These are phyloP conservation scores for Nakazawaea wickerhamii DNA, from an alignment of 805 yeast genomes.

Conservation along the genomic window DNA sequence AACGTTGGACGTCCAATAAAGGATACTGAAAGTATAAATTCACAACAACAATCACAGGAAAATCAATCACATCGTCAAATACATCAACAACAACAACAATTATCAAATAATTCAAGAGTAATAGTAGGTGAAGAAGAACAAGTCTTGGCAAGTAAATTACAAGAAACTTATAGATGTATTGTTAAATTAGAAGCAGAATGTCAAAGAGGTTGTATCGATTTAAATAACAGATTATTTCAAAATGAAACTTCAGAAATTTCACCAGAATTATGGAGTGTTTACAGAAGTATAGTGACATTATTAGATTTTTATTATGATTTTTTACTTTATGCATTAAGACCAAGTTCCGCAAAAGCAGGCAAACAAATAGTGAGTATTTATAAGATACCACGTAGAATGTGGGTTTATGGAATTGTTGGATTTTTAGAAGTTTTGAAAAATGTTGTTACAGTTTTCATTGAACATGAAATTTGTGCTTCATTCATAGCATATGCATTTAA, in stretches of 20 bases:
- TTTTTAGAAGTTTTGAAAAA: slow-evolving; percentile 72
- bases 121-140: slow-evolving; percentile 50
- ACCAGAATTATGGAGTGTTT: slow-evolving; percentile 65
- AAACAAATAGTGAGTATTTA: slow-evolving; percentile 72
- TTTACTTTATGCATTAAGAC: slow-evolving; percentile 62
- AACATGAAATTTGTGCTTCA: slow-evolving; percentile 73
- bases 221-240: slow-evolving; percentile 43
- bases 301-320: slow-evolving; percentile 71
- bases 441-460: slow-evolving; percentile 65
- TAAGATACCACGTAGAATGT: slow-evolving; percentile 71
- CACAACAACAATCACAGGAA: slow-evolving; percentile 16
- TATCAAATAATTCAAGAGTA: slow-evolving; percentile 20
- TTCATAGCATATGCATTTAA: slow-evolving; percentile 70
- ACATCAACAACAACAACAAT: slow-evolving; percentile 19
- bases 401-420: slow-evolving; percentile 85
- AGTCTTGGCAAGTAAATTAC: slow-evolving; percentile 61
- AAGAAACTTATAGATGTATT: slow-evolving; percentile 68
- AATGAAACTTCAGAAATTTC: slow-evolving; percentile 47
- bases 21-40: slow-evolving; percentile 10
- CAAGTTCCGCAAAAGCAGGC: slow-evolving; percentile 64
- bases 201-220: slow-evolving; percentile 62
- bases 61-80: slow-evolving; percentile 11
- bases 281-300: slow-evolving; percentile 59
- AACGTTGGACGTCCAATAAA: no score
- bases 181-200: slow-evolving; percentile 63